phyloP scores from a whole-genome alignment of 805 yeast species.

The Vanderwaltozyma yarrowii region DNA sequence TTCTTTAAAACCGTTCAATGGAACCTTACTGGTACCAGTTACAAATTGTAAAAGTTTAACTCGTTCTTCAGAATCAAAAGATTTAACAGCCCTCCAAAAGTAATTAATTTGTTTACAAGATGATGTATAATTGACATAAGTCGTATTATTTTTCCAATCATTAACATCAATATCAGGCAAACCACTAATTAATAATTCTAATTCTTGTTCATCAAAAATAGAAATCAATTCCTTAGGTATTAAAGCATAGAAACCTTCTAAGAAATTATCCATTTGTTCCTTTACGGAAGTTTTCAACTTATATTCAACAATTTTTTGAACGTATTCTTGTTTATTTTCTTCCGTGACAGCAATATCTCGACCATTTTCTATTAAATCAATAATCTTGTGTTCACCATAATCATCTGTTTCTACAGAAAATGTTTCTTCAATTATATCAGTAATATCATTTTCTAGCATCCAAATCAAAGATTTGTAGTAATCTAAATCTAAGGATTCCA shows the following conservation, averaged over 20 bases:
- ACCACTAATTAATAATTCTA: slow-evolving; percentile 87
- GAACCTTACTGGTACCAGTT: slow-evolving; percentile 95
- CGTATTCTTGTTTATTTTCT: slow-evolving; percentile 83
- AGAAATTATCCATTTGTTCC: slow-evolving; percentile 78
- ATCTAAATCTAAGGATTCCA: slow-evolving; percentile 88
- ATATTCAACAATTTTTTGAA: slow-evolving; percentile 75
- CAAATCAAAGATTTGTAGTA: slow-evolving; percentile 86
- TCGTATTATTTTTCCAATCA: slow-evolving; percentile 88
- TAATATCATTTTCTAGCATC: slow-evolving; percentile 95
- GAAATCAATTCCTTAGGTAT: slow-evolving; percentile 75
- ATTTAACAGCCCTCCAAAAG: slow-evolving; percentile 96
- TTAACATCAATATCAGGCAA: slow-evolving; percentile 92
- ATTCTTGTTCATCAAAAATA: slow-evolving; percentile 90
- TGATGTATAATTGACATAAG: slow-evolving; percentile 70
- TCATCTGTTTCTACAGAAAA: slow-evolving; percentile 90
- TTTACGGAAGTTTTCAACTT: slow-evolving; percentile 71
- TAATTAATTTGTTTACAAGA: slow-evolving; percentile 83
- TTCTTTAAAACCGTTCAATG: slow-evolving; percentile 86
- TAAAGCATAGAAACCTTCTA: slow-evolving; percentile 82
- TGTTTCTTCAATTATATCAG: slow-evolving; percentile 89
- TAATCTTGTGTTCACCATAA: slow-evolving; percentile 76
- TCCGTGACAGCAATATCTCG: slow-evolving; percentile 79
- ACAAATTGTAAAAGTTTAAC: slow-evolving; percentile 92
- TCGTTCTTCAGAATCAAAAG: slow-evolving; percentile 87
- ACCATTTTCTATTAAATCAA: slow-evolving; percentile 80